A percentile compares a stretch with the other conserved stretches of the same genome.
phyloP scores from a whole-genome alignment of 75 land plant genomes.

The Cryptomeria japonica region DNA sequence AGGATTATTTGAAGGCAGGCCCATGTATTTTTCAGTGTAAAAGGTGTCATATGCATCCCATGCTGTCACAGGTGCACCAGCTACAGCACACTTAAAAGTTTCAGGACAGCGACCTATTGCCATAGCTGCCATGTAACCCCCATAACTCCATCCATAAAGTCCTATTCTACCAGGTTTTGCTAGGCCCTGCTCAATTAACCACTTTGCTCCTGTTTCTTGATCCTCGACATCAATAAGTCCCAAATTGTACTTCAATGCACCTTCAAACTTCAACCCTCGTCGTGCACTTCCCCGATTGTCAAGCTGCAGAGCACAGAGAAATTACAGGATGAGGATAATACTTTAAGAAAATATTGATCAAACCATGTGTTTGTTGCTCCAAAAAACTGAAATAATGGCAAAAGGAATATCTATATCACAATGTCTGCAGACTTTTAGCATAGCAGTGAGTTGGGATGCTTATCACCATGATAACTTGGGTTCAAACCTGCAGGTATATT shows the following conservation, averaged over 20 bases:
- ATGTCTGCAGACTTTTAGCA: neutral
- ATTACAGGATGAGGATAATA: neutral
- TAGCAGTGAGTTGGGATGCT: neutral
- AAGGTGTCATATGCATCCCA: conserved; percentile 99
- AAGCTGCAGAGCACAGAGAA: conserved; percentile 46
- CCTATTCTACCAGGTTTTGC: conserved; percentile 77
- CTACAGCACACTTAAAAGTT: conserved; percentile 73
- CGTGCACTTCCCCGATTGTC: conserved; percentile 92
- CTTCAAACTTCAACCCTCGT: conserved; percentile 89
- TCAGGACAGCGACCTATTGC: conserved; percentile 77
- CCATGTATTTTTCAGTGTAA: conserved; percentile 99
- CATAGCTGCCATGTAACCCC: conserved; percentile 93
- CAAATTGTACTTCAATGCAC: conserved; percentile 67
- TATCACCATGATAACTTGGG: neutral
- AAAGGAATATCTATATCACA: neutral
- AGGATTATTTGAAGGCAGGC: conserved; percentile 64
- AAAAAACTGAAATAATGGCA: neutral
- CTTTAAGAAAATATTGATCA: neutral
- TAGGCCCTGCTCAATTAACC: conserved; percentile 82
- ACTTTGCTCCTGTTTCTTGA: conserved; percentile 84
- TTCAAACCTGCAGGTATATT: neutral
- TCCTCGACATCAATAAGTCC: conserved; percentile 87
- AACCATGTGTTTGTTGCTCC: neutral
- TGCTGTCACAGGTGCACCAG: conserved; percentile 96
- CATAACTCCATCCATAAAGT: conserved; percentile 97